phyloP scores from a whole-genome alignment of 257 asterid genomes.

The Solanum paucissectum region DNA sequence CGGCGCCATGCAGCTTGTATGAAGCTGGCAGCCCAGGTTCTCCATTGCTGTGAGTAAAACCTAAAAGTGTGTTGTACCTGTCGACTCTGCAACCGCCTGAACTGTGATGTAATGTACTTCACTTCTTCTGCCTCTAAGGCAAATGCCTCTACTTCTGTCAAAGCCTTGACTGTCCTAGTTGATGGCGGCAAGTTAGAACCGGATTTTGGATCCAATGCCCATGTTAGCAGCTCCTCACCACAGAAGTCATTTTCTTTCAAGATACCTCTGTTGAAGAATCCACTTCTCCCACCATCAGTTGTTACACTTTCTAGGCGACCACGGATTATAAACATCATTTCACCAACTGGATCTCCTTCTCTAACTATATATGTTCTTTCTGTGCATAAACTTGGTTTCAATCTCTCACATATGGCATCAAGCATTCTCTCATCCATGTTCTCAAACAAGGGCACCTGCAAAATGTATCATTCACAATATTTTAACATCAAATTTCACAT shows the following conservation, averaged over 20 bases:
- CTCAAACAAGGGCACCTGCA: constrained; percentile 91
- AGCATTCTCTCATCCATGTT: constrained; percentile 94
- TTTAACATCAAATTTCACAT: background rate
- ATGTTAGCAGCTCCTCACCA: constrained; percentile 95
- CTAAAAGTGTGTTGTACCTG: constrained; percentile 96
- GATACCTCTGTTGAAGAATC: constrained; percentile 80
- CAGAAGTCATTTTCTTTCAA: constrained; percentile 84
- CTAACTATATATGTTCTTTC: constrained; percentile 70
- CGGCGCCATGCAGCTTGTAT: constrained; percentile 97
- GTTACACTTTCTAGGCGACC: constrained; percentile 92
- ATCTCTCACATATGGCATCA: constrained; percentile 93
- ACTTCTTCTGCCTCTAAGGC: constrained; percentile 85
- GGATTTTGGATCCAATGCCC: constrained; percentile 93
- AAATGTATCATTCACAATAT: background rate
- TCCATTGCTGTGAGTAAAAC: constrained; percentile 96
- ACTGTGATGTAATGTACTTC: constrained; percentile 83
- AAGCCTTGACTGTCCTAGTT: constrained; percentile 81
- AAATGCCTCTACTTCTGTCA: constrained; percentile 92
- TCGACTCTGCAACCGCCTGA: constrained; percentile 79
- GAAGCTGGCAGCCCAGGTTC: constrained; percentile 96
- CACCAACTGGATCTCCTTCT: constrained; percentile 93
- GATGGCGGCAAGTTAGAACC: constrained; percentile 87
- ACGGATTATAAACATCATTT: constrained; percentile 88
- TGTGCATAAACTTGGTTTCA: constrained; percentile 88
- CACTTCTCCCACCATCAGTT: constrained; percentile 96